phyloP scores from a whole-genome alignment of 2,329 filamentous ascomycete genomes.

The Penicillium palitans region DNA sequence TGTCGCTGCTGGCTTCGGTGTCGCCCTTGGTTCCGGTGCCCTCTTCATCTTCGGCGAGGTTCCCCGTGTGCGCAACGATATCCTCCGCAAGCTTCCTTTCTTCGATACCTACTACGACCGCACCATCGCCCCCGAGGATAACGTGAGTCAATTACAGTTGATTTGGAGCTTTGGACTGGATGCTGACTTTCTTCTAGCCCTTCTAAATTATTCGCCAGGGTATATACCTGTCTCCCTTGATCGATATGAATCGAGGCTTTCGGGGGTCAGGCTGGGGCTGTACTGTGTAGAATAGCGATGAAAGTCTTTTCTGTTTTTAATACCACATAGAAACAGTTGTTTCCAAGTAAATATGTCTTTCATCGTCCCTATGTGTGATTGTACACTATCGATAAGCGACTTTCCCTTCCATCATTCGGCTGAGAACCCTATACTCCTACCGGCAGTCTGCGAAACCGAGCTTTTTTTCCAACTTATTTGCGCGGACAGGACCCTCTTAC shows the following conservation, averaged over 20 bases:
- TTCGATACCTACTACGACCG: slow-evolving; percentile 58
- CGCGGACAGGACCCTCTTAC: background rate
- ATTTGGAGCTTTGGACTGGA: background rate
- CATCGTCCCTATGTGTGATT: background rate
- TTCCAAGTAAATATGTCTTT: slow-evolving; percentile 7
- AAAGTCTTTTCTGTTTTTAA: slow-evolving; percentile 31
- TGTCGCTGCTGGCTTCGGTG: slow-evolving; percentile 58
- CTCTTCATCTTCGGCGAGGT: slow-evolving; percentile 67
- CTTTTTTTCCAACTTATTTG: background rate
- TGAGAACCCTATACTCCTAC: background rate
- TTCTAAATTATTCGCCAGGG: slow-evolving; percentile 34
- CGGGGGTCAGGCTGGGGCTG: slow-evolving; percentile 21
- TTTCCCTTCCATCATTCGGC: background rate
- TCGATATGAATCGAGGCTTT: slow-evolving; percentile 14
- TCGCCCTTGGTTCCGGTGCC: slow-evolving; percentile 58
- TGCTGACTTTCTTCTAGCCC: slow-evolving; percentile 33
- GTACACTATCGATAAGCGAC: background rate
- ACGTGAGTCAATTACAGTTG: slow-evolving; percentile 42
- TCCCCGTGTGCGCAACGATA: slow-evolving; percentile 62
- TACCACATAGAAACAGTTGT: slow-evolving; percentile 38
- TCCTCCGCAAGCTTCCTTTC: slow-evolving; percentile 61
- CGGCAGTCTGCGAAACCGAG: background rate
- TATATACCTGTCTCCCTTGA: slow-evolving; percentile 16
- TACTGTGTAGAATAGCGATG: slow-evolving; percentile 42
- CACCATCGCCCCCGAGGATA: slow-evolving; percentile 63